A percentile compares a stretch with the other conserved stretches of the same genome.
These are phyloP conservation scores for Pseudogymnoascus sp. DNA, from an alignment of 2,329 filamentous ascomycete species.

Conservation along the genomic window DNA sequence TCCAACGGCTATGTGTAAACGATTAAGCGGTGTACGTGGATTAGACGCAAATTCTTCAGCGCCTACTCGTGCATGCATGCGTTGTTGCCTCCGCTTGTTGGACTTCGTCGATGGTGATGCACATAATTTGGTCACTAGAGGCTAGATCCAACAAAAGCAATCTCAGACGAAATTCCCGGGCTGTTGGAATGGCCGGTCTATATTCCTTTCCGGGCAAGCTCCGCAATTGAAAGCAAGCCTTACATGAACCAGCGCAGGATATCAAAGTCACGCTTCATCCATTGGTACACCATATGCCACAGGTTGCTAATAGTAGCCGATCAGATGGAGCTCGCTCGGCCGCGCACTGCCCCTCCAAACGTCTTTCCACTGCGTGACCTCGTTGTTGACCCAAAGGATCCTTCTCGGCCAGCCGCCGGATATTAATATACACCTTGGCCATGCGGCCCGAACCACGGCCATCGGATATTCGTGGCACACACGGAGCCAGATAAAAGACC, in stretches of 20 bases:
- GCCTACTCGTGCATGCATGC: conserved; percentile 1
- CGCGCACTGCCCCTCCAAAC: neutral
- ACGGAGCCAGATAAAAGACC: conserved; percentile 3
- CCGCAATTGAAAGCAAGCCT: neutral
- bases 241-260: neutral
- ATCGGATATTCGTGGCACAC: neutral
- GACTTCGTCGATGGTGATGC: neutral
- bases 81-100: neutral
- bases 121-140: neutral
- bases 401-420: neutral
- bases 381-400: neutral
- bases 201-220: neutral
- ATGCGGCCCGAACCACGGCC: neutral
- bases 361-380: neutral
- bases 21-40: neutral
- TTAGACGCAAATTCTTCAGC: conserved; percentile 5
- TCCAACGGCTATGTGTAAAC: conserved; percentile 1
- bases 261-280: neutral
- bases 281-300: neutral
- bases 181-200: conserved; percentile 3
- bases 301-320: neutral
- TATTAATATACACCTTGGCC: conserved; percentile 2
- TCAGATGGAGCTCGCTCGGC: neutral
- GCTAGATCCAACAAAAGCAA: conserved; percentile 6
- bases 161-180: neutral